Percentiles rank a stretch among this genome's conserved stretches.
Evolutionary conservation across 176 grass and related monocot genomes (phyloP).

Genomic region (Oryza coarctata): DNA sequence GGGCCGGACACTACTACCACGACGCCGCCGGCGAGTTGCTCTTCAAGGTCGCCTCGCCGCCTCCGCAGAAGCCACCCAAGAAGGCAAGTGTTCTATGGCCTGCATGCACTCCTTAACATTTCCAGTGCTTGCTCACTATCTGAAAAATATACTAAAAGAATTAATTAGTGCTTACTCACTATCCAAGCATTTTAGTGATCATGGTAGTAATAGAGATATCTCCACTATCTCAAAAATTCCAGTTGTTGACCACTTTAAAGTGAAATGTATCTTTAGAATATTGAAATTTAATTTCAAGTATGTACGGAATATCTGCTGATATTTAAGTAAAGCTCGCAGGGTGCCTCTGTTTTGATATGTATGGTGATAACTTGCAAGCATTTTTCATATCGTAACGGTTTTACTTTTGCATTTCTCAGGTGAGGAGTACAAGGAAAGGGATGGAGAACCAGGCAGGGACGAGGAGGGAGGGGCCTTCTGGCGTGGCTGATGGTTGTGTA

Average conservation of each 20-base stretch:
- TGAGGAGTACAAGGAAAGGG: conserved; percentile 31
- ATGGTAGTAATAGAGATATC: background rate
- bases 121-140: background rate
- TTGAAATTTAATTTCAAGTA: background rate
- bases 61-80: conserved; percentile 28
- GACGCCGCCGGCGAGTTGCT: conserved; percentile 8
- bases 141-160: background rate
- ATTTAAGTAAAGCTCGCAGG: too few species aligned
- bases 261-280: background rate
- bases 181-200: background rate
- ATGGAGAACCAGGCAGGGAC: background rate
- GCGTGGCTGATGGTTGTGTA: background rate
- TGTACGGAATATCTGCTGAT: background rate
- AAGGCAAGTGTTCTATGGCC: background rate
- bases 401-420: background rate
- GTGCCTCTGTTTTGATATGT: too few species aligned
- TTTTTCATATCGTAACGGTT: too few species aligned
- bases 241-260: background rate
- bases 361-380: too few species aligned
- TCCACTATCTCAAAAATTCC: background rate
- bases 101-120: background rate
- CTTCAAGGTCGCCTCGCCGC: conserved; percentile 18
- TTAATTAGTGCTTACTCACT: background rate
- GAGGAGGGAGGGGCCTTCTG: conserved; percentile 18
- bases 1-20: background rate